Percentiles rank a stretch among this genome's conserved stretches.
phyloP scores from a whole-genome alignment of 805 yeast species.

The Nakazawaea pomicola region DNA sequence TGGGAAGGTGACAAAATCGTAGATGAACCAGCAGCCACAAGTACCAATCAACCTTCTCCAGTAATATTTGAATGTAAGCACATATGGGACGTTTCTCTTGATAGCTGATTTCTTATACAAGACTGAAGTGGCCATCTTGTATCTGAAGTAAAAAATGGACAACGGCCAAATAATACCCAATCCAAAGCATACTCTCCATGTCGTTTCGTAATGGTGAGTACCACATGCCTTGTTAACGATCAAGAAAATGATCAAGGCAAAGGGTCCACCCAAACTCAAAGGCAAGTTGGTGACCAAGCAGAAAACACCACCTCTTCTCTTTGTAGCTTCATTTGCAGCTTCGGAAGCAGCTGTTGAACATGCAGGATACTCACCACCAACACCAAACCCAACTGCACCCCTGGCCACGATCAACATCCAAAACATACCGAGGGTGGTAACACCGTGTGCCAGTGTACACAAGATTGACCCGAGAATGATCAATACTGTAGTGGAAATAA shows the following conservation, averaged over 20 bases:
- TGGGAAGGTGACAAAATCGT: constrained; percentile 78
- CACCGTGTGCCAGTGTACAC: constrained; percentile 70
- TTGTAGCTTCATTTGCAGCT: constrained; percentile 62
- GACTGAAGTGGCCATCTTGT: constrained; percentile 61
- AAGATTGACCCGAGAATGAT: constrained; percentile 59
- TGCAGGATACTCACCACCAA: constrained; percentile 75
- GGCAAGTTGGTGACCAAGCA: constrained; percentile 70
- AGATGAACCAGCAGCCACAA: constrained; percentile 73
- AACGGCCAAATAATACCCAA: constrained; percentile 67
- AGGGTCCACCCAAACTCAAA: constrained; percentile 73
- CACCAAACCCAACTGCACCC: constrained; percentile 75
- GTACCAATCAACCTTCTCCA: constrained; percentile 69
- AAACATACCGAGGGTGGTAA: constrained; percentile 53
- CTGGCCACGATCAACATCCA: constrained; percentile 74
- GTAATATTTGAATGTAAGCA: constrained; percentile 56
- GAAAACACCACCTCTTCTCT: constrained; percentile 61
- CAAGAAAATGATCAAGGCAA: constrained; percentile 61
- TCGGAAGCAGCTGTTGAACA: constrained; percentile 66
- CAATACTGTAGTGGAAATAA: constrained; percentile 55
- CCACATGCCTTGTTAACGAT: constrained; percentile 61
- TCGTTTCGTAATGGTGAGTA: constrained; percentile 36
- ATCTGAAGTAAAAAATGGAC: constrained; percentile 65
- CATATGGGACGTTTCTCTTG: constrained; percentile 50
- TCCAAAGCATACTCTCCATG: constrained; percentile 70
- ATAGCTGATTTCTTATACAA: constrained; percentile 64